A percentile compares a stretch with the other conserved stretches of the same genome.
phyloP scores from a whole-genome alignment of 192 early-diverging fungal species.

The Coemansia sp. region DNA sequence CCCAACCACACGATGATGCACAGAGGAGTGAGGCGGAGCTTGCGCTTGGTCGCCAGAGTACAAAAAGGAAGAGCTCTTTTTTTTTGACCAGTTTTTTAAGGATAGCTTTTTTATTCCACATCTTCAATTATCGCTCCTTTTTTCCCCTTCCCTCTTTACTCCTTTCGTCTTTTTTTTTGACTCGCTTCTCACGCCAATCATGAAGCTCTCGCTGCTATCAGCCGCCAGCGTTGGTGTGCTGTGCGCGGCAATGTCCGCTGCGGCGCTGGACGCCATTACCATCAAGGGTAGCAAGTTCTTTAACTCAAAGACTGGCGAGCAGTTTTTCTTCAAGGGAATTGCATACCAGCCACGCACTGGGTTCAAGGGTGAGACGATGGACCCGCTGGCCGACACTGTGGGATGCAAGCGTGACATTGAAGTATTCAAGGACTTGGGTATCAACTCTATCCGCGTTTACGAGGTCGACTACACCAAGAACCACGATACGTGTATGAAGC shows the following conservation, averaged over 20 bases:
- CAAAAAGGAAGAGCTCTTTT: not conserved
- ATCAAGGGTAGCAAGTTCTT: conserved; percentile 77
- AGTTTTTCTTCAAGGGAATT: conserved; percentile 77
- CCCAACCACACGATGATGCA: not conserved
- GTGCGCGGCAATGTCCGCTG: conserved; percentile 21
- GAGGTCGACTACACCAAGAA: conserved; percentile 64
- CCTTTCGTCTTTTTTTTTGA: not conserved
- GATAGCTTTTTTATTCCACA: too few relatives aligned
- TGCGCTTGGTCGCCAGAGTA: not conserved
- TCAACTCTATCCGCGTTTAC: conserved; percentile 75
- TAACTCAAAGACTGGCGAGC: conserved; percentile 68
- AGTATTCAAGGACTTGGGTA: conserved; percentile 66
- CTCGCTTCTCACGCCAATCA: conserved; percentile 5
- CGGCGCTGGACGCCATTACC: conserved; percentile 62
- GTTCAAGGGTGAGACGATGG: conserved; percentile 37
- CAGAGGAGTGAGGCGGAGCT: not conserved
- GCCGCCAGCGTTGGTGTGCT: conserved; percentile 23
- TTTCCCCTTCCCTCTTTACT: not conserved
- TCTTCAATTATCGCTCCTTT: not conserved
- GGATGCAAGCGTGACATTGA: conserved; percentile 68
- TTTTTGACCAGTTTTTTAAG: not conserved
- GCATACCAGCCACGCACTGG: conserved; percentile 69
- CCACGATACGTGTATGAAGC: conserved; percentile 75
- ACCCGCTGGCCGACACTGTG: conserved; percentile 64
- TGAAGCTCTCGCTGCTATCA: conserved; percentile 29